Evolutionary conservation across 2,329 filamentous ascomycete genomes (phyloP).

Genomic region (Curvularia verruculosa): DNA sequence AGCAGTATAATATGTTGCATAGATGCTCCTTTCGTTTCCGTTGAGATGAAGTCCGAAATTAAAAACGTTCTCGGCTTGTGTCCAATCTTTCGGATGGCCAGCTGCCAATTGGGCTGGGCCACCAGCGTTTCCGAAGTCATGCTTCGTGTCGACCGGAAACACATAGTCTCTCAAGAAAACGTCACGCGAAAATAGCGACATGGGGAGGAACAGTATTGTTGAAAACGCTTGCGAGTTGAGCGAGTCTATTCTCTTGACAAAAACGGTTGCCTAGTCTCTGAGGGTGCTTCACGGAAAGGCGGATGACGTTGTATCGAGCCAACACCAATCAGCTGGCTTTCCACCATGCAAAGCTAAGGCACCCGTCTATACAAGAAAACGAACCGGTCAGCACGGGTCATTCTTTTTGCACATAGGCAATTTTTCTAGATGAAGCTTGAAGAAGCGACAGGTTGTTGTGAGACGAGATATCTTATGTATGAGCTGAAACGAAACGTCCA

Average conservation of each 20-base stretch:
- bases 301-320: neutral
- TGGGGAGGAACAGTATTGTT: neutral
- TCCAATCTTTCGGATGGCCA: neutral
- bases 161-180: neutral
- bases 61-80: neutral
- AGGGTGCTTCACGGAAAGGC: neutral
- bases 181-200: neutral
- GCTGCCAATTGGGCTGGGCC: neutral
- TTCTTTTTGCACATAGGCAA: slow-evolving; percentile 6
- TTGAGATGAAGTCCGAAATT: neutral
- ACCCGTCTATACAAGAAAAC: neutral
- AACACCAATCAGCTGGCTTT: neutral
- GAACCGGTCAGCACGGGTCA: neutral
- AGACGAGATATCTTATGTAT: slow-evolving; percentile 24
- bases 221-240: neutral
- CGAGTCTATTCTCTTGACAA: neutral
- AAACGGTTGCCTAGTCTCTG: neutral
- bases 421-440: neutral
- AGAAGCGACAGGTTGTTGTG: neutral
- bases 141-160: neutral
- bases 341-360: neutral
- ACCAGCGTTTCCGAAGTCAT: neutral
- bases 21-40: neutral
- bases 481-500: slow-evolving; percentile 45
- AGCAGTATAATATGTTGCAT: neutral